These are phyloP conservation scores for Gigaspora rosea DNA, from an alignment of 192 early-diverging fungal species.

Conservation along the genomic window DNA sequence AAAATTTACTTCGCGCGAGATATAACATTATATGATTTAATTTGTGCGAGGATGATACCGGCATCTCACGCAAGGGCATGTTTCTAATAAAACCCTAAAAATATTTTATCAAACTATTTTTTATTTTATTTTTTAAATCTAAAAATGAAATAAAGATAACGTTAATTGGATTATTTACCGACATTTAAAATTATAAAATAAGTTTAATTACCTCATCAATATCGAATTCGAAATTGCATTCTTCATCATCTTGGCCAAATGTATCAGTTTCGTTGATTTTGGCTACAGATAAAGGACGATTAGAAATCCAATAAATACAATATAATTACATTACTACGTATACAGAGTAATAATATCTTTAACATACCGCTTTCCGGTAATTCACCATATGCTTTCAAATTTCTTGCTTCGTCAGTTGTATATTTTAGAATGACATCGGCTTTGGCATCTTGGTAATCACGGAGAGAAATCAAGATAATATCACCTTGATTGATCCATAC, in stretches of 20 bases:
- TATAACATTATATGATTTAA: too few species aligned
- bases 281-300: constrained; percentile 31
- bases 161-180: too few species aligned
- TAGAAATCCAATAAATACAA: constrained; percentile 6
- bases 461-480: constrained; percentile 83
- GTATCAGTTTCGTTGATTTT: constrained; percentile 85
- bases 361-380: constrained; percentile 78
- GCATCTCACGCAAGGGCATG: too few species aligned
- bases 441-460: constrained; percentile 92
- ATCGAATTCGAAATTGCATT: constrained; percentile 87
- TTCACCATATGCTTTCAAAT: constrained; percentile 93
- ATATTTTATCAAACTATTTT: too few species aligned
- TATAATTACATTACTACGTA: background rate
- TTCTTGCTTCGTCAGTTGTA: constrained; percentile 90
- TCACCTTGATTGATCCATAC: constrained; percentile 92
- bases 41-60: too few species aligned
- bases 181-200: too few species aligned
- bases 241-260: constrained; percentile 63
- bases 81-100: too few species aligned
- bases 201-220: constrained; percentile 71
- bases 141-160: too few species aligned
- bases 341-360: constrained; percentile 1
- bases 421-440: constrained; percentile 97
- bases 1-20: too few species aligned
- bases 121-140: too few species aligned